Conservation (phyloP, 169 alveolate genomes). For the Plasmodium fragile region DNA sequence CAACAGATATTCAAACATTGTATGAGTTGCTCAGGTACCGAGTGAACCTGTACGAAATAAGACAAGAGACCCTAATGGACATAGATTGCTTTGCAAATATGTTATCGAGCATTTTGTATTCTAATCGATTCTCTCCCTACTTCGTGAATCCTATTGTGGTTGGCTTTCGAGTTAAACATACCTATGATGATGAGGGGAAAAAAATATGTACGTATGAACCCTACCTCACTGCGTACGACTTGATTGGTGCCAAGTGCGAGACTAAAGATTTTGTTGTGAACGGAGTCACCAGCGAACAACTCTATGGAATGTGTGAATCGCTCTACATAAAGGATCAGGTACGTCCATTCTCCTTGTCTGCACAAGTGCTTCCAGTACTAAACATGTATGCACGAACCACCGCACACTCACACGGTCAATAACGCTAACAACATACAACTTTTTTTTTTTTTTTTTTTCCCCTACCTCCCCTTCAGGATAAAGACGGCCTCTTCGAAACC, state of each 20-base stretch:
- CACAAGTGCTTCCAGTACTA: background rate
- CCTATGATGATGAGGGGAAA: constrained; percentile 80
- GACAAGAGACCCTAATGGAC: constrained; percentile 92
- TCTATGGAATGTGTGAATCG: constrained; percentile 97
- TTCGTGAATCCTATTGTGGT: constrained; percentile 94
- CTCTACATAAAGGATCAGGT: constrained; percentile 94
- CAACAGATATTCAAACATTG: constrained; percentile 95
- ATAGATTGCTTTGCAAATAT: constrained; percentile 91
- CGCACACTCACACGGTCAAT: background rate
- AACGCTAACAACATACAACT: background rate
- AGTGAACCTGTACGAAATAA: constrained; percentile 91
- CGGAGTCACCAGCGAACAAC: constrained; percentile 96
- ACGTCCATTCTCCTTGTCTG: background rate
- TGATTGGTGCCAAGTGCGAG: constrained; percentile 91
- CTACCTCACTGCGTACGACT: constrained; percentile 92
- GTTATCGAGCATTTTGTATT: constrained; percentile 92
- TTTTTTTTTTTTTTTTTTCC: too few species aligned
- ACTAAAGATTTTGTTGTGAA: constrained; percentile 94
- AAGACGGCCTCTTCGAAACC: constrained; percentile 94
- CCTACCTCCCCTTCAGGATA: constrained; percentile 68
- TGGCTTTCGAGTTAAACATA: constrained; percentile 84
- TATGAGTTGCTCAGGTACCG: constrained; percentile 90
- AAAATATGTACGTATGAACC: constrained; percentile 84
- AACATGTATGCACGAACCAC: background rate
- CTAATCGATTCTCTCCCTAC: constrained; percentile 94